Percentiles rank a stretch among this genome's conserved stretches.
Conservation (phyloP, 2,329 filamentous ascomycete species). For the Diaporthe ilicicola region DNA sequence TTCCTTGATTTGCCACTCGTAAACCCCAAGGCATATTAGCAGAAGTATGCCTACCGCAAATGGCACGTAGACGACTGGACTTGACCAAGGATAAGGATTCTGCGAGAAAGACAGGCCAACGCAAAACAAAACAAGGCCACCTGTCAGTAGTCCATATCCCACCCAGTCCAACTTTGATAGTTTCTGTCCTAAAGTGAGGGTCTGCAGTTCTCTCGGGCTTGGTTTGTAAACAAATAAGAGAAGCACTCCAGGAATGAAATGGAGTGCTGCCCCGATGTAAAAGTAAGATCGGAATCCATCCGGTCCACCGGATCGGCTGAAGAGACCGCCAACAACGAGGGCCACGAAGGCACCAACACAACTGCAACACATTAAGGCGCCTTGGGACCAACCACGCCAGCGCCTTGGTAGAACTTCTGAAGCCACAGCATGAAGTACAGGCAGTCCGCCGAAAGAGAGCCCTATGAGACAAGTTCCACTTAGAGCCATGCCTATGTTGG, state of each 20-base stretch:
- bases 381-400: slow-evolving; percentile 3
- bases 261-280: neutral
- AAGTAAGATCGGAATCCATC: slow-evolving; percentile 5
- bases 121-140: slow-evolving; percentile 1
- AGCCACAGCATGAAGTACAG: neutral
- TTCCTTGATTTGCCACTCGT: neutral
- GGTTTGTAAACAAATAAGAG: neutral
- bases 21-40: neutral
- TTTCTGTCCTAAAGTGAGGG: neutral
- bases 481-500: slow-evolving; percentile 8
- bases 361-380: neutral
- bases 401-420: slow-evolving; percentile 4
- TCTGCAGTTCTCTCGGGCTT: neutral
- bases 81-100: slow-evolving; percentile 9
- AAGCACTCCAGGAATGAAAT: neutral
- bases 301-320: neutral
- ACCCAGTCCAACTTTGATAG: slow-evolving; percentile 1
- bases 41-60: neutral
- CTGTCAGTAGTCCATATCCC: neutral
- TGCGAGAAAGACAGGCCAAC: neutral
- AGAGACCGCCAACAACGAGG: slow-evolving; percentile 7
- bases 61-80: neutral
- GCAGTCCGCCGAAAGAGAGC: neutral
- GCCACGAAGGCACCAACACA: slow-evolving; percentile 12
- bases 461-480: slow-evolving; percentile 7